Conservation (phyloP, 805 yeast species). For the Metschnikowia drakensbergensis region DNA sequence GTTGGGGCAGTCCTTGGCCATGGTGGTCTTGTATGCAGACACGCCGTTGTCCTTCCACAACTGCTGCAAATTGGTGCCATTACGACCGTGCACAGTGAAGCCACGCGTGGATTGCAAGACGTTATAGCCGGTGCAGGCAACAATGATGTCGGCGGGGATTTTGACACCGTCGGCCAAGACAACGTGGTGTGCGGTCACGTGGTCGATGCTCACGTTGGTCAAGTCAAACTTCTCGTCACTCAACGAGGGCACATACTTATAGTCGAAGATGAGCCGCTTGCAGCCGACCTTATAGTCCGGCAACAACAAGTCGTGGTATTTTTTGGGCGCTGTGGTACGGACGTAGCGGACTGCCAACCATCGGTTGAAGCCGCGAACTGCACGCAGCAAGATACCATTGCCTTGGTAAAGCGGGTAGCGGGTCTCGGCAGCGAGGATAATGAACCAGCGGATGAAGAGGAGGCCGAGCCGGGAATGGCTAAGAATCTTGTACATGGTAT, state of each 20-base stretch:
- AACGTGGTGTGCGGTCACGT: slow-evolving; percentile 27
- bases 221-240: slow-evolving; percentile 29
- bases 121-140: slow-evolving; percentile 42
- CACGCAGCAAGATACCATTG: slow-evolving; percentile 22
- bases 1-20: slow-evolving; percentile 35
- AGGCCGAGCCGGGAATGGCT: slow-evolving; percentile 29
- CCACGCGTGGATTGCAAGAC: slow-evolving; percentile 18
- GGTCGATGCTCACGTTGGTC: slow-evolving; percentile 20
- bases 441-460: slow-evolving; percentile 26
- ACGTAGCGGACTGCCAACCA: slow-evolving; percentile 23
- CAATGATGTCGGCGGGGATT: slow-evolving; percentile 35
- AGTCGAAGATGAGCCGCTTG: slow-evolving; percentile 38
- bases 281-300: slow-evolving; percentile 42
- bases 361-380: slow-evolving; percentile 25
- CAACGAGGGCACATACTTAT: slow-evolving; percentile 32
- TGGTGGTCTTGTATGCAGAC: slow-evolving; percentile 33
- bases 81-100: slow-evolving; percentile 24
- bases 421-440: slow-evolving; percentile 28
- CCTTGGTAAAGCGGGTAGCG: slow-evolving; percentile 37
- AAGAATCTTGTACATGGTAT: slow-evolving; percentile 21
- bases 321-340: slow-evolving; percentile 27
- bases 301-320: slow-evolving; percentile 30
- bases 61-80: slow-evolving; percentile 21
- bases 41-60: slow-evolving; percentile 31
- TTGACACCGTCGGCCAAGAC: slow-evolving; percentile 26